Conservation (phyloP, 768 basidiomycete species). For the Dacryopinax spathularia region DNA sequence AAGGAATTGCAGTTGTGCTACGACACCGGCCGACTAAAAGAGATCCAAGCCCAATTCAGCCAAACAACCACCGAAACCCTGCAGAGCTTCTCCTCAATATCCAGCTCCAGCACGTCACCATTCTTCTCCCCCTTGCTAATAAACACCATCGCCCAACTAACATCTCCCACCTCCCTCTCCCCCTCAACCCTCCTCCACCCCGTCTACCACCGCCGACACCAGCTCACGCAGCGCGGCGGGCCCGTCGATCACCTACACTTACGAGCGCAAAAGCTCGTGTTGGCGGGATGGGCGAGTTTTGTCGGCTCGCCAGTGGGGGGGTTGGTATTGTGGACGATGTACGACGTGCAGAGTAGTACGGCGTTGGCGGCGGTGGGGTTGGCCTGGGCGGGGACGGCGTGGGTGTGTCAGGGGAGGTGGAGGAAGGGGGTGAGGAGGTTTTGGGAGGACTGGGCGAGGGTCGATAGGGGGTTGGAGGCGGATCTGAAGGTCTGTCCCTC, state of each 20-base stretch:
- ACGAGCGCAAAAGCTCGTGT: conserved; percentile 13
- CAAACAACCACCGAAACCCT: conserved; percentile 12
- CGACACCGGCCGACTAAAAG: conserved; percentile 19
- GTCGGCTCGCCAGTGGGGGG: conserved; percentile 10
- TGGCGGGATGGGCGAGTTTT: conserved; percentile 10
- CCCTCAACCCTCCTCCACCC: conserved; percentile 17
- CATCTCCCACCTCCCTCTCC: conserved; percentile 6
- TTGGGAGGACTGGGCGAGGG: conserved; percentile 21
- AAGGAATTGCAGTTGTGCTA: conserved; percentile 16
- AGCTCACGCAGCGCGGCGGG: conserved; percentile 11
- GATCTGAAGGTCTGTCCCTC: conserved; percentile 19
- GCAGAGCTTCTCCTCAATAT: neutral
- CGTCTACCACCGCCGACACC: conserved; percentile 15
- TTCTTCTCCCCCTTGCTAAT: conserved; percentile 20
- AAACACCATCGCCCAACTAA: conserved; percentile 17
- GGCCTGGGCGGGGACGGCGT: conserved; percentile 13
- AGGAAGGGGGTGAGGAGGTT: conserved; percentile 16
- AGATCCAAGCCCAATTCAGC: conserved; percentile 15
- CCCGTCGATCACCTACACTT: conserved; percentile 16
- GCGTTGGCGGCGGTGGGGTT: conserved; percentile 17
- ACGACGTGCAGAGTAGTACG: conserved; percentile 13
- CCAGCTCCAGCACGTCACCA: conserved; percentile 11
- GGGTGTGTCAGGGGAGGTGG: conserved; percentile 20
- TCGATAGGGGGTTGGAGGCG: conserved; percentile 16
- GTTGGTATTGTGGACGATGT: conserved; percentile 18